Evolutionary conservation across 257 asterid species (phyloP), one percentile per base, ranked within the genome.

Genomic region (Solanum acaule): DNA sequence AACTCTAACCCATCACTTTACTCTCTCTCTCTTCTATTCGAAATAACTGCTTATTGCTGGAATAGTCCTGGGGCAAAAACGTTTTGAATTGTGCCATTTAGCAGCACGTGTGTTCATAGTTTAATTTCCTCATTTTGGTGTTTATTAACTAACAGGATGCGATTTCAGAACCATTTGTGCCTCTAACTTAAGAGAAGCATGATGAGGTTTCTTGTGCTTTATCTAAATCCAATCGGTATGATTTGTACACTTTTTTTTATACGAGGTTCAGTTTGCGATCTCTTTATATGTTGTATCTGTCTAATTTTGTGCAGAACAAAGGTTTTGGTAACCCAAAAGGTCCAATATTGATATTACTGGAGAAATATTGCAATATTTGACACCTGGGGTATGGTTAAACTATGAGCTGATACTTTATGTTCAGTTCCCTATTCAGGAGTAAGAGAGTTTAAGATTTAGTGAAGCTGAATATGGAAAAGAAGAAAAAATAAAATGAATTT

Each of bases 311-410:
- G 75, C 91, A 96, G 98, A 95, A 87, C 92, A 82, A 92, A 46
- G 71, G 85, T 92, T 88, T 77, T 97, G 93, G 98, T 89, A 83
- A 84, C 88, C 72, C 98, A 82, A 89, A 65, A 92, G 81, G 73
- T 94, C 99, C 23, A 92, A 92, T 90, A 93, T 96, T 92, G 96
- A 94, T 87, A 93, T 97, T 75, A 93, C 94, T 86, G 99, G 95
- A 83, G 96, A 93, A 87, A 88, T 61, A 78, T 86, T 97, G 78
- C 99, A 91, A 92, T 95, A 99, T 89, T 92, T 97, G 94, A 88
- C 88, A 89, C 94, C 92, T 23, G 82, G 92, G 56, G 91, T 88
- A 61, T 97, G 98, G 99, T 94, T 96, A 90, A 97, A 97, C 91
- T 98, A 97, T 89, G 99, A 97, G 96, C 97, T 95, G 33, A 59